Evolutionary conservation across 169 alveolate genomes (phyloP).

Genomic region (Plasmodium fragile): DNA sequence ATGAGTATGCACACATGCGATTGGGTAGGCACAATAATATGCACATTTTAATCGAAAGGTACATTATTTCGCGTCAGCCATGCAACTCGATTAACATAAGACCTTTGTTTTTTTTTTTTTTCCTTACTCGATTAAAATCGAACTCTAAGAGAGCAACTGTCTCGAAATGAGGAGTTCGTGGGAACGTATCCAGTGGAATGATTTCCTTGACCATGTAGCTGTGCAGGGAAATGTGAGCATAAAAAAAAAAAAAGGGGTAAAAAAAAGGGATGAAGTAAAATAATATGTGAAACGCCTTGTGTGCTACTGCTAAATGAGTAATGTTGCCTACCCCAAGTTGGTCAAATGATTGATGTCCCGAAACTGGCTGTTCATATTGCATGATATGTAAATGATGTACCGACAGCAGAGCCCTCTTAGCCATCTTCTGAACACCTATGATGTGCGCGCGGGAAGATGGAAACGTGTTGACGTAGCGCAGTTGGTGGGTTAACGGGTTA

Average conservation of each 20-base stretch:
- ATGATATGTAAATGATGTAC: constrained; percentile 58
- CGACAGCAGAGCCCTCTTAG: constrained; percentile 58
- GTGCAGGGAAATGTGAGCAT: constrained; percentile 2
- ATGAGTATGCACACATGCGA: constrained; percentile 9
- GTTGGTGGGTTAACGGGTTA: background rate
- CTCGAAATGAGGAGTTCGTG: constrained; percentile 75
- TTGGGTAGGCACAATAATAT: background rate
- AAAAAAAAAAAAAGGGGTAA: background rate
- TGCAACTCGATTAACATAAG: background rate
- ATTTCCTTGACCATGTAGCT: constrained; percentile 61
- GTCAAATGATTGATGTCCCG: constrained; percentile 62
- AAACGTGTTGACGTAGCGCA: background rate
- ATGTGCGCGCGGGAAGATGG: background rate
- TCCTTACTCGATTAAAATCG: constrained; percentile 42
- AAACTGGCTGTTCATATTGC: constrained; percentile 57
- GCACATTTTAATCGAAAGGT: background rate
- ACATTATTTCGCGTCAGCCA: background rate
- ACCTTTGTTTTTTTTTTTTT: background rate
- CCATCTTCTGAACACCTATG: constrained; percentile 77
- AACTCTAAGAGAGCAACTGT: constrained; percentile 46
- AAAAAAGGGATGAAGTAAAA: background rate
- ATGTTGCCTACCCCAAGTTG: constrained; percentile 55
- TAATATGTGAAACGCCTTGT: background rate
- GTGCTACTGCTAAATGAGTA: background rate
- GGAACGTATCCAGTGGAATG: constrained; percentile 73